Percentiles rank a stretch among this genome's conserved stretches.
Evolutionary conservation across 108 stramenopile genomes (phyloP).

Genomic region (Nitzschia palea): DNA sequence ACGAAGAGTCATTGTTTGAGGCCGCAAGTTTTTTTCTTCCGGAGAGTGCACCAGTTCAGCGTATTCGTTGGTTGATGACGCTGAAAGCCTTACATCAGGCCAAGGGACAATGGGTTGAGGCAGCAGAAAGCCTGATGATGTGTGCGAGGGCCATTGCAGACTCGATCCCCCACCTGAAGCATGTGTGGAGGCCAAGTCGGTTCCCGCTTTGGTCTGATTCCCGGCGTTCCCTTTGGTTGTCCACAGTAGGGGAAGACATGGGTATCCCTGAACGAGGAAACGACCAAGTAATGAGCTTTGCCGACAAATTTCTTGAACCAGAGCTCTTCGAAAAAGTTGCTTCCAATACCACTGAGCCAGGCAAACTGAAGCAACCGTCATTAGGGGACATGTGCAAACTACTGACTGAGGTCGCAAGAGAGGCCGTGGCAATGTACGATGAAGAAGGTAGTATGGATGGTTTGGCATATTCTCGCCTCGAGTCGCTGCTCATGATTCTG

Average conservation of each 20-base stretch:
- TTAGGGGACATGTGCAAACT: conserved; percentile 49
- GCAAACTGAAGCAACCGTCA: conserved; percentile 48
- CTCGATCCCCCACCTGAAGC: conserved; percentile 58
- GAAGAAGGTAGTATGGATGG: conserved; percentile 70
- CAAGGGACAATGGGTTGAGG: conserved; percentile 84
- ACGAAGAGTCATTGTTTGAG: conserved; percentile 88
- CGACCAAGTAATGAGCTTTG: conserved; percentile 69
- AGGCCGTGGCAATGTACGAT: conserved; percentile 49
- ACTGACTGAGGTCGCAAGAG: conserved; percentile 50
- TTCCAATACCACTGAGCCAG: not conserved
- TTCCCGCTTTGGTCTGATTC: conserved; percentile 75
- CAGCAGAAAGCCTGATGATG: conserved; percentile 77
- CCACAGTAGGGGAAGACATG: conserved; percentile 55
- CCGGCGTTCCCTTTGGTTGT: conserved; percentile 66
- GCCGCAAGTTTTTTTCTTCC: conserved; percentile 78
- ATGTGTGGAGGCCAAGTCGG: conserved; percentile 74
- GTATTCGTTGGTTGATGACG: conserved; percentile 74
- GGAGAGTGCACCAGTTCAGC: conserved; percentile 69
- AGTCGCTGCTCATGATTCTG: conserved; percentile 63
- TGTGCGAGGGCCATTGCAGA: conserved; percentile 68
- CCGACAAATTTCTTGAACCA: conserved; percentile 71
- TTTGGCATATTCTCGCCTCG: conserved; percentile 62
- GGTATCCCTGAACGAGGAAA: conserved; percentile 57
- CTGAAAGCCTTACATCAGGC: conserved; percentile 67
- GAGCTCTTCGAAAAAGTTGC: conserved; percentile 1